phyloP scores from a whole-genome alignment of 2,329 filamentous ascomycete genomes.

The Penicillium psychrosexuale region DNA sequence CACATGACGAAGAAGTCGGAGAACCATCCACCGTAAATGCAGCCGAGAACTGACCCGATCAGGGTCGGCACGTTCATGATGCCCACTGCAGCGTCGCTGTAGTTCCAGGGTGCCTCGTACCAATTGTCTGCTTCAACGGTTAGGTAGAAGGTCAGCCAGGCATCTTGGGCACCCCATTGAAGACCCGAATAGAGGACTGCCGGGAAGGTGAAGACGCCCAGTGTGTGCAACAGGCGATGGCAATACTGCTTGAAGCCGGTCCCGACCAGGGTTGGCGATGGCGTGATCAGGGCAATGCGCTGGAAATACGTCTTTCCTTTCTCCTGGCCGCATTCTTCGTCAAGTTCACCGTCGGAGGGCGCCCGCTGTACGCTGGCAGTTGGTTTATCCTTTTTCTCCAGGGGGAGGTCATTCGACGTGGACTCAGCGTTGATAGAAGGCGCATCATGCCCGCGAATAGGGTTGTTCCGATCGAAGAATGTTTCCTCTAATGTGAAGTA shows the following conservation, averaged over 20 bases:
- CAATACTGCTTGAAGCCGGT: conserved; percentile 55
- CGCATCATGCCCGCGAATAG: conserved; percentile 7
- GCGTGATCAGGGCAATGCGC: conserved; percentile 56
- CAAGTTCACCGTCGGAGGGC: neutral
- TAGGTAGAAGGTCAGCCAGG: conserved; percentile 59
- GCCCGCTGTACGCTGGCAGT: neutral
- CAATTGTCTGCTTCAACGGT: conserved; percentile 58
- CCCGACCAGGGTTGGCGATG: conserved; percentile 53
- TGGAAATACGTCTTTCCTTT: conserved; percentile 53
- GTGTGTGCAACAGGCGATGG: conserved; percentile 52
- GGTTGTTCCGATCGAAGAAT: conserved; percentile 20
- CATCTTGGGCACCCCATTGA: conserved; percentile 60
- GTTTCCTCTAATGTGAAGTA: conserved; percentile 56
- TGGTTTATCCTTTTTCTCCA: conserved; percentile 2
- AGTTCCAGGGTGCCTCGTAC: conserved; percentile 55
- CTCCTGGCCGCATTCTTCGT: conserved; percentile 20
- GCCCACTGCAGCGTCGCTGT: conserved; percentile 52
- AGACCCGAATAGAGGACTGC: conserved; percentile 57
- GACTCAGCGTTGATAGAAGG: neutral
- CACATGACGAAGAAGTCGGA: conserved; percentile 56
- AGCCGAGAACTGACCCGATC: conserved; percentile 50
- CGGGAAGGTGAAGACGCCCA: conserved; percentile 58
- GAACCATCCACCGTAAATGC: conserved; percentile 56
- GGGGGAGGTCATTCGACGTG: neutral
- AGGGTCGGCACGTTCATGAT: conserved; percentile 58